Conservation (phyloP, 2,329 filamentous ascomycete species). For the Talaromyces sp. region DNA sequence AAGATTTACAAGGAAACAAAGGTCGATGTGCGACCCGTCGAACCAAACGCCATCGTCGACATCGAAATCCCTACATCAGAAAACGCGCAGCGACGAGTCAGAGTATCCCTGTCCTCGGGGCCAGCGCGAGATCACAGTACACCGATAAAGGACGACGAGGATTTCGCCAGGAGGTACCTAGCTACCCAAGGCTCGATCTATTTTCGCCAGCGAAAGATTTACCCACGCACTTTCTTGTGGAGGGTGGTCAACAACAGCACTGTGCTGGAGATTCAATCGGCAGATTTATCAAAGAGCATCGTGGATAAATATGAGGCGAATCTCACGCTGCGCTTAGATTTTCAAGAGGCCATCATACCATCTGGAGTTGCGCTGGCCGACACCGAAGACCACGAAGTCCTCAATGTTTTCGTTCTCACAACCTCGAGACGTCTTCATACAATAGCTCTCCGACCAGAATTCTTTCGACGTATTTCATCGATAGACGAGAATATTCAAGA, state of each 20-base stretch:
- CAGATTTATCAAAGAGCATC: constrained; percentile 72
- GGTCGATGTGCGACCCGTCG: constrained; percentile 74
- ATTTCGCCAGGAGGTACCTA: constrained; percentile 70
- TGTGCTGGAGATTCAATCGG: constrained; percentile 76
- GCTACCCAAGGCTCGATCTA: constrained; percentile 79
- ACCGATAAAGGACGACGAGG: constrained; percentile 59
- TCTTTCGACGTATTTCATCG: constrained; percentile 69
- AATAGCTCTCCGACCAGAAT: constrained; percentile 76
- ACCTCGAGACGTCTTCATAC: constrained; percentile 77
- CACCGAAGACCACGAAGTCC: constrained; percentile 69
- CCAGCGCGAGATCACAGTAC: constrained; percentile 37
- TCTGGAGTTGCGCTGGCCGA: constrained; percentile 83
- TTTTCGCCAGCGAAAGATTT: constrained; percentile 71
- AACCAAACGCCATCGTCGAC: constrained; percentile 66
- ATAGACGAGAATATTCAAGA: constrained; percentile 73
- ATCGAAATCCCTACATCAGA: constrained; percentile 61
- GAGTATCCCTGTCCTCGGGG: constrained; percentile 49
- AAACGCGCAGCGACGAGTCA: constrained; percentile 46
- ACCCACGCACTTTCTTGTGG: constrained; percentile 88
- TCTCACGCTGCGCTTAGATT: constrained; percentile 73
- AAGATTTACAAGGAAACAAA: constrained; percentile 83
- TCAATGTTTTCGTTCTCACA: constrained; percentile 78
- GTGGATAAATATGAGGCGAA: constrained; percentile 65
- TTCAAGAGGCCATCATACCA: constrained; percentile 69
- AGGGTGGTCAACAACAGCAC: constrained; percentile 77